Evolutionary conservation across 1,284 basidiomycete genomes (phyloP).

Genomic region (Irpex rosettiformis): DNA sequence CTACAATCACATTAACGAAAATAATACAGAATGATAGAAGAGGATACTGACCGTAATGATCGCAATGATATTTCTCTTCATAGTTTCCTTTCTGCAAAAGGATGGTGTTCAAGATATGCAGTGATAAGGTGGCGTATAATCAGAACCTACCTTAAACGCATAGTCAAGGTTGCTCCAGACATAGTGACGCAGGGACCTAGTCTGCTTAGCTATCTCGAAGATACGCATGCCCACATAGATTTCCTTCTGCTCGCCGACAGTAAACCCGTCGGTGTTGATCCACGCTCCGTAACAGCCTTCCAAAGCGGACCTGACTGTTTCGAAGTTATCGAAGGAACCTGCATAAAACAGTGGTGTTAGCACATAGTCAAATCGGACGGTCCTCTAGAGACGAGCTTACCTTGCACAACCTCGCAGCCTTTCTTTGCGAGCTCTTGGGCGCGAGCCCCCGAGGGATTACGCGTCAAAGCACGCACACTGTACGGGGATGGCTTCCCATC

Average conservation of each 20-base stretch:
- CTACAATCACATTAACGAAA: constrained; percentile 10
- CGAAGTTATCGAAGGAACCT: constrained; percentile 31
- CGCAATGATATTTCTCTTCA: constrained; percentile 28
- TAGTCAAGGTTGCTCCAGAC: constrained; percentile 48
- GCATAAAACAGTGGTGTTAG: background rate
- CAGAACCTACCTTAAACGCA: constrained; percentile 36
- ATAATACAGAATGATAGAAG: background rate
- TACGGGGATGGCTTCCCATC: constrained; percentile 44
- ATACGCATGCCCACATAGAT: constrained; percentile 41
- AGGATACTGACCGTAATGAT: constrained; percentile 27
- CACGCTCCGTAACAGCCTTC: constrained; percentile 42
- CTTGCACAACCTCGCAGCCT: constrained; percentile 43
- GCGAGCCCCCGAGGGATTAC: constrained; percentile 35
- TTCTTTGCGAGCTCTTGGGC: constrained; percentile 34
- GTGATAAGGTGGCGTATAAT: background rate
- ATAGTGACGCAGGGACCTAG: constrained; percentile 37
- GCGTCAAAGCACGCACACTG: constrained; percentile 43
- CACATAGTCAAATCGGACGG: background rate
- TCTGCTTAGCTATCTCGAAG: constrained; percentile 44
- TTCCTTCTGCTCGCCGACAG: constrained; percentile 41
- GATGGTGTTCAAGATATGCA: no score
- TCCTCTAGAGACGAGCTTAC: constrained; percentile 20
- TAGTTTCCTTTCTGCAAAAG: constrained; percentile 22
- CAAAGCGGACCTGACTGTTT: constrained; percentile 31
- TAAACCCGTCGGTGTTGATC: constrained; percentile 47